A percentile compares a stretch with the other conserved stretches of the same genome.
Evolutionary conservation across 768 basidiomycete species (phyloP).

Genomic region (Boletus reticuloceps): DNA sequence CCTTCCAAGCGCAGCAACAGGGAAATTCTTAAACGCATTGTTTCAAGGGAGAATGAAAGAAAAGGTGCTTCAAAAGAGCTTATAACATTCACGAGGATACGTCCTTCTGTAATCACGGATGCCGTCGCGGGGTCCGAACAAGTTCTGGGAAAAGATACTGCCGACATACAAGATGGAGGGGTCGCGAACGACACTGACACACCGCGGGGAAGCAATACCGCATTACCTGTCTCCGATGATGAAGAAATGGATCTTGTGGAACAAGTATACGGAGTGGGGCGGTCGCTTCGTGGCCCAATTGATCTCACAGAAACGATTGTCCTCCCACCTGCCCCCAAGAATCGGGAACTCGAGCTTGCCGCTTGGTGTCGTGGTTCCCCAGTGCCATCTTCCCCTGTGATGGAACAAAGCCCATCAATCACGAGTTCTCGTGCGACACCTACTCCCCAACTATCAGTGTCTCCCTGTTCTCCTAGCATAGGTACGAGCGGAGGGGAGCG

Average conservation of each 20-base stretch:
- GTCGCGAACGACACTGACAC: constrained; percentile 10
- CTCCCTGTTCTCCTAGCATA: constrained; percentile 1
- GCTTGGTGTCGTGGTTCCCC: constrained; percentile 68
- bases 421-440: constrained; percentile 7
- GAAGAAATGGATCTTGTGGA: constrained; percentile 98
- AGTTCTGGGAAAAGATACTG: constrained; percentile 28
- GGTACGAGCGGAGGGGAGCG: constrained; percentile 8
- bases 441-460: not conserved
- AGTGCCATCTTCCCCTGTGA: constrained; percentile 45
- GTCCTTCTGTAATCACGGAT: constrained; percentile 19
- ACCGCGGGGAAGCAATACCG: constrained; percentile 19
- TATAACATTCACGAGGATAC: constrained; percentile 38
- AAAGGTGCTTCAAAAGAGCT: constrained; percentile 59
- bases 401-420: constrained; percentile 36
- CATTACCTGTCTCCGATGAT: constrained; percentile 41
- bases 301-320: constrained; percentile 85
- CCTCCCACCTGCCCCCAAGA: constrained; percentile 78
- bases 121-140: constrained; percentile 30
- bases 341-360: constrained; percentile 83
- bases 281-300: constrained; percentile 68
- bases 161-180: constrained; percentile 23
- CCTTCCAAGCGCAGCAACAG: constrained; percentile 79
- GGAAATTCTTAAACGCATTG: constrained; percentile 78
- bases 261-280: constrained; percentile 83
- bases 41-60: constrained; percentile 60